These are phyloP conservation scores for Verticillium albo-atrum DNA, from an alignment of 2,329 filamentous ascomycete genomes.

Conservation along the genomic window DNA sequence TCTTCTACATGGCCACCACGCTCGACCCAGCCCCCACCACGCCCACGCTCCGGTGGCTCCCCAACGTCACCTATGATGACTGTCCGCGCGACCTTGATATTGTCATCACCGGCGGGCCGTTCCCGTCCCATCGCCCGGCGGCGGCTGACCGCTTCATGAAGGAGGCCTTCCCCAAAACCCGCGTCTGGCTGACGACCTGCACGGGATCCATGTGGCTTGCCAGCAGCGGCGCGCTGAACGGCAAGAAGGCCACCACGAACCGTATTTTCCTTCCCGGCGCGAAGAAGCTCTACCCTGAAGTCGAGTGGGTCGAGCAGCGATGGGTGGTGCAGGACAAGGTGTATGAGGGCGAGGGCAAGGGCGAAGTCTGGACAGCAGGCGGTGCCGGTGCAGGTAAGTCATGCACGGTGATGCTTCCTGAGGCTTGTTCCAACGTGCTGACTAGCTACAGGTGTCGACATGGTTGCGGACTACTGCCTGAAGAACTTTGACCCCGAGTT, in stretches of 20 bases:
- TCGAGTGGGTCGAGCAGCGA: constrained; percentile 31
- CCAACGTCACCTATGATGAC: constrained; percentile 32
- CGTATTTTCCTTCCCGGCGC: constrained; percentile 20
- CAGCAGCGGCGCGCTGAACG: constrained; percentile 26
- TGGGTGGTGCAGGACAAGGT: constrained; percentile 31
- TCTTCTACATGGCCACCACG: constrained; percentile 31
- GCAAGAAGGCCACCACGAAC: constrained; percentile 33
- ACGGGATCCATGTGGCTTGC: constrained; percentile 33
- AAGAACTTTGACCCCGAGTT: background rate
- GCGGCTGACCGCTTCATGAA: constrained; percentile 27
- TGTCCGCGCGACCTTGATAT: constrained; percentile 36
- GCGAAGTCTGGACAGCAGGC: constrained; percentile 31
- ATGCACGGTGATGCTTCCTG: background rate
- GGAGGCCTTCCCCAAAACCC: constrained; percentile 28
- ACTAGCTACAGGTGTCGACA: background rate
- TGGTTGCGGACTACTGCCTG: background rate
- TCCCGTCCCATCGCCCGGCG: constrained; percentile 22
- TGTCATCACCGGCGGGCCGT: constrained; percentile 30
- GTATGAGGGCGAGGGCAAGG: constrained; percentile 17
- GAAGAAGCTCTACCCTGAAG: constrained; percentile 21
- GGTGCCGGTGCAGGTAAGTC: constrained; percentile 28
- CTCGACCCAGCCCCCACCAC: constrained; percentile 24
- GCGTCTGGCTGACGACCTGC: constrained; percentile 31
- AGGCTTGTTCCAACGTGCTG: background rate
- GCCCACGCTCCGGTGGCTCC: constrained; percentile 24